These are phyloP conservation scores for Andrographis paniculata DNA, from an alignment of 305 asterid genomes.

Conservation along the genomic window DNA sequence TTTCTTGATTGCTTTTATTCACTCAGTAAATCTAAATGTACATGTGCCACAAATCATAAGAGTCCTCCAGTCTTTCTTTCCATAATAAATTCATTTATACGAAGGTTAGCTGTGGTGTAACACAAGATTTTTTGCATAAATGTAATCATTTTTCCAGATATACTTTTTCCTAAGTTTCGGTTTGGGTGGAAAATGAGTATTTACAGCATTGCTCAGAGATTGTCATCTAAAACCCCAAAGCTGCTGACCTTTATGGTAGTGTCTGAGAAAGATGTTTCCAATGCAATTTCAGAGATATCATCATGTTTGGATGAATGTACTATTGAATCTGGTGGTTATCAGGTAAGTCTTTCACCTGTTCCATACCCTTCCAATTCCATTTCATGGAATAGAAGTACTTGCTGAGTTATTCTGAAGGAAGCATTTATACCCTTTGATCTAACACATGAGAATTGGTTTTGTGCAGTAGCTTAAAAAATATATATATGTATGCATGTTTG, in stretches of 20 bases:
- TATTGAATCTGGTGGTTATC: constrained; percentile 36
- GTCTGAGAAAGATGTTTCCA: constrained; percentile 54
- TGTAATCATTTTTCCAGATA: constrained; percentile 38
- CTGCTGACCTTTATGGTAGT: constrained; percentile 79
- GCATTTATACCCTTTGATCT: no score
- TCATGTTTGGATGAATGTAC: constrained; percentile 35
- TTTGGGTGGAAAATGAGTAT: constrained; percentile 84
- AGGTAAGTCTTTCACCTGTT: constrained; percentile 37
- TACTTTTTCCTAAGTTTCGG: constrained; percentile 70
- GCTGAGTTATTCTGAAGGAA: no score
- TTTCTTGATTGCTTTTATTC: not conserved
- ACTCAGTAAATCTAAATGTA: not conserved
- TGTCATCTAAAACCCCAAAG: constrained; percentile 34
- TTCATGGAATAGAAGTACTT: not conserved
- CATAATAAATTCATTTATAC: no score
- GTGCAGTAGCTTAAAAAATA: constrained; percentile 6
- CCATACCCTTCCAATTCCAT: not conserved
- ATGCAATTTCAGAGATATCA: constrained; percentile 41
- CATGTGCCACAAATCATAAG: not conserved
- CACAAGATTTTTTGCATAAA: no score
- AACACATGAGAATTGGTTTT: no score
- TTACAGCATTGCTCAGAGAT: constrained; percentile 47
- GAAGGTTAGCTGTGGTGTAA: no score
- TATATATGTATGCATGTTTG: not conserved
- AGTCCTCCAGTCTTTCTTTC: constrained; percentile 5